Percentiles rank a stretch among this genome's conserved stretches.
These are phyloP conservation scores for Blumeria graminis DNA, from an alignment of 2,329 filamentous ascomycete genomes.

Conservation along the genomic window DNA sequence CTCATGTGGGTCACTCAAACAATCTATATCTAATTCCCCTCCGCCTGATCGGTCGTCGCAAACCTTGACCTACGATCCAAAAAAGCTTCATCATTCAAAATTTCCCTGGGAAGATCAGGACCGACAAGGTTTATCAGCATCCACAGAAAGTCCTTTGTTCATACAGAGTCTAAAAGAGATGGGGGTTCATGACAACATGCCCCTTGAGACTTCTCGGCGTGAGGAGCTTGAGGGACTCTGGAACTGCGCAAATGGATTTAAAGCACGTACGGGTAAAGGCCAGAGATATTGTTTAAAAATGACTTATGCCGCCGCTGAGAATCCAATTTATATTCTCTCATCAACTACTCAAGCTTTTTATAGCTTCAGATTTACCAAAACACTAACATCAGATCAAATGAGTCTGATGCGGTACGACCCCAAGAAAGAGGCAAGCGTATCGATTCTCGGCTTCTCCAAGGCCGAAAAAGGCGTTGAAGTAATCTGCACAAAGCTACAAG, in stretches of 20 bases:
- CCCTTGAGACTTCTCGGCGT: conserved; percentile 17
- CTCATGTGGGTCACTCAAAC: no score
- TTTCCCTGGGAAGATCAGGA: no score
- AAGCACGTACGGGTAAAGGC: conserved; percentile 33
- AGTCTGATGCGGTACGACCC: conserved; percentile 36
- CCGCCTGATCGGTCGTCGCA: no score
- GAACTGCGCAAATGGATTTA: conserved; percentile 47
- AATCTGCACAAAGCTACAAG: conserved; percentile 32
- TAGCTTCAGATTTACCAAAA: conserved; percentile 37
- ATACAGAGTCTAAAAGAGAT: conserved; percentile 11
- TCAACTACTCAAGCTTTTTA: conserved; percentile 41
- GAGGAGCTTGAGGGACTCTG: conserved; percentile 40
- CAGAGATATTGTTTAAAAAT: conserved; percentile 34
- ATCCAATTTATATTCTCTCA: conserved; percentile 41
- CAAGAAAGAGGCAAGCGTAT: conserved; percentile 19
- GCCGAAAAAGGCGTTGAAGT: conserved; percentile 19
- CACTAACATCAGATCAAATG: conserved; percentile 36
- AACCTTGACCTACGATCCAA: no score
- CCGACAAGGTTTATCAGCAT: no score
- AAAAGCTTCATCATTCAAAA: no score
- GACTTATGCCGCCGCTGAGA: conserved; percentile 26
- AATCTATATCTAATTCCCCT: no score
- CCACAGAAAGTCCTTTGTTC: no score
- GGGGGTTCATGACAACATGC: conserved; percentile 11
- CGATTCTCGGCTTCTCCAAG: conserved; percentile 6